These are phyloP conservation scores for Mycena latifolia DNA, from an alignment of 768 basidiomycete species.

Conservation along the genomic window DNA sequence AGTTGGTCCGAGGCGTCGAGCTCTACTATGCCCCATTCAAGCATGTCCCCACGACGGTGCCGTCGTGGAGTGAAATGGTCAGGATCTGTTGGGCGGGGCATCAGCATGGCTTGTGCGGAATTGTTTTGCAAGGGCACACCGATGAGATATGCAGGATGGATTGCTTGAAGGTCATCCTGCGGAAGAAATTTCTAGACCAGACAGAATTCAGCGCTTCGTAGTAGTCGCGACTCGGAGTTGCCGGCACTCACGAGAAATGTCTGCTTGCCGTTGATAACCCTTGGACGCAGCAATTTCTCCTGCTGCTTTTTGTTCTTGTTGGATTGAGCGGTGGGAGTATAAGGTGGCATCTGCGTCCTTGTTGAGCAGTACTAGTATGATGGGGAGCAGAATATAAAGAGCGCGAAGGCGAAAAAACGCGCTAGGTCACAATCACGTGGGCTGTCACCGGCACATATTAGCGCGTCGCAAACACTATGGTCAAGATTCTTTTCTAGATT, in stretches of 20 bases:
- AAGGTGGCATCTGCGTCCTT: constrained; percentile 7
- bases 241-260: constrained; percentile 18
- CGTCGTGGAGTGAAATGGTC: constrained; percentile 19
- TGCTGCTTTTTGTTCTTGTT: constrained; percentile 14
- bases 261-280: constrained; percentile 18
- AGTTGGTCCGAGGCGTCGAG: not conserved
- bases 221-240: no score
- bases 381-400: no score
- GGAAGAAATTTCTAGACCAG: constrained; percentile 25
- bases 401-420: constrained; percentile 1
- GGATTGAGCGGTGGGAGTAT: constrained; percentile 4
- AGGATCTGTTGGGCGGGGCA: constrained; percentile 1
- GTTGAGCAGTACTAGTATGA: no score
- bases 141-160: constrained; percentile 21
- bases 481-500: no score
- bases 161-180: constrained; percentile 16
- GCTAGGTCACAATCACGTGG: constrained; percentile 14
- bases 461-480: no score
- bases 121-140: not conserved
- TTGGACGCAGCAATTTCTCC: constrained; percentile 20
- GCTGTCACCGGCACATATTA: not conserved
- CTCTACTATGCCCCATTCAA: constrained; percentile 27
- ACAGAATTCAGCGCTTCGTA: not conserved
- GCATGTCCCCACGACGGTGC: constrained; percentile 21
- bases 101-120: not conserved